Evolutionary conservation across 169 alveolate genomes (phyloP).

Genomic region (Blepharisma undulans): DNA sequence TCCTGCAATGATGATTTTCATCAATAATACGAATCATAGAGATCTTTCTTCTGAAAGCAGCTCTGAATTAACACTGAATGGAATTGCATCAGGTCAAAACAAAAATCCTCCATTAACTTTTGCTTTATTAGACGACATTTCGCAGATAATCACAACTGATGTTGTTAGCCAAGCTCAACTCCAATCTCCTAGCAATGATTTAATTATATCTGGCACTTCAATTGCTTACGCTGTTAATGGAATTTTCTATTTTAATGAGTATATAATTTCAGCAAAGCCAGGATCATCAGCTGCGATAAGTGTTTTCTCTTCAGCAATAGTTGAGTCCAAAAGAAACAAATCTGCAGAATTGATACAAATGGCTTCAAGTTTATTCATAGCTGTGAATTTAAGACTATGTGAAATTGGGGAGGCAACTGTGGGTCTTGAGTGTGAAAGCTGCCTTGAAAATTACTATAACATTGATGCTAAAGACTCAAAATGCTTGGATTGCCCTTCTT

Average conservation of each 20-base stretch:
- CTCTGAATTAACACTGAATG: neutral
- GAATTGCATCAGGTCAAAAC: neutral
- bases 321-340: too few species aligned
- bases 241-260: neutral
- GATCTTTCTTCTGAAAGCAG: too few species aligned
- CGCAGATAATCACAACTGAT: neutral
- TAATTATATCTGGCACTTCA: neutral
- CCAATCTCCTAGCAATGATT: too few species aligned
- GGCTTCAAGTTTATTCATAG: neutral
- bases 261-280: neutral
- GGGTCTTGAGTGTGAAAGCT: neutral
- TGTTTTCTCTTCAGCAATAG: too few species aligned
- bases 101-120: neutral
- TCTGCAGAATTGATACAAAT: too few species aligned
- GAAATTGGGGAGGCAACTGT: neutral
- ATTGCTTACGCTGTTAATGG: too few species aligned
- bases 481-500: conserved; percentile 21
- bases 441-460: neutral
- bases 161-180: too few species aligned
- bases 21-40: neutral
- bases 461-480: neutral
- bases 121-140: neutral
- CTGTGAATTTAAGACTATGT: neutral
- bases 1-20: neutral
- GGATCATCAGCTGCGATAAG: too few species aligned